These are phyloP conservation scores for Psidium friedrichsthalianum DNA, from an alignment of 345 rosid species.

Conservation along the genomic window DNA sequence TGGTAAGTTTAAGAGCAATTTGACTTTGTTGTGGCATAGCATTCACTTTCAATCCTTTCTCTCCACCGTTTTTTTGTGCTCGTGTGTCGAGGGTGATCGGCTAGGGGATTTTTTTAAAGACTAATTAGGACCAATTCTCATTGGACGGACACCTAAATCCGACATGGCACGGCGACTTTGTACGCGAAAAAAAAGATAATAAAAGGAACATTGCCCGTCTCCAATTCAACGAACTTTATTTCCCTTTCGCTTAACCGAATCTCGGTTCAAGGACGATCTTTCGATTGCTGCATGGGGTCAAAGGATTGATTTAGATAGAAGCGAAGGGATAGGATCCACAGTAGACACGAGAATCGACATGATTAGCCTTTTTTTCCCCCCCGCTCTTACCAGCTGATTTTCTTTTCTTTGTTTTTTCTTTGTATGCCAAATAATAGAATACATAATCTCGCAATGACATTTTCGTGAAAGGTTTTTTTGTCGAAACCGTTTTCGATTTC, in stretches of 20 bases:
- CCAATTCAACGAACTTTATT: constrained; percentile 7
- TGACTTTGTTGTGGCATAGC: constrained; percentile 5
- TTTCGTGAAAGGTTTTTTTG: neutral
- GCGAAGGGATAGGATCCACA: neutral
- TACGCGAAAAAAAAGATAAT: neutral
- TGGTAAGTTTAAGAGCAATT: neutral
- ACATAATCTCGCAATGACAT: neutral
- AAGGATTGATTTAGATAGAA: neutral
- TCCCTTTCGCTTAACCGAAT: neutral
- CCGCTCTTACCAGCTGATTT: too few species aligned
- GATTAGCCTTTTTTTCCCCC: neutral
- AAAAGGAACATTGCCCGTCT: constrained; percentile 1
- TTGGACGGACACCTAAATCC: constrained; percentile 16
- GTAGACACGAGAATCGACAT: neutral
- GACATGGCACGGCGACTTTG: neutral
- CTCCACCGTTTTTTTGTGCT: neutral
- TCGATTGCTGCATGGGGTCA: constrained; percentile 1
- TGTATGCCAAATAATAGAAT: neutral
- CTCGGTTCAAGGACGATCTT: neutral
- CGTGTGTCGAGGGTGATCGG: neutral
- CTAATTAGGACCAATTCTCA: constrained; percentile 1
- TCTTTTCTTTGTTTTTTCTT: neutral
- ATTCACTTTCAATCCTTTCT: constrained; percentile 4
- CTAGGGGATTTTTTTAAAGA: neutral
- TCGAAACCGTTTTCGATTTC: neutral